These are phyloP conservation scores for Rhododendron vialii DNA, from an alignment of 148 eudicot species.

Conservation along the genomic window DNA sequence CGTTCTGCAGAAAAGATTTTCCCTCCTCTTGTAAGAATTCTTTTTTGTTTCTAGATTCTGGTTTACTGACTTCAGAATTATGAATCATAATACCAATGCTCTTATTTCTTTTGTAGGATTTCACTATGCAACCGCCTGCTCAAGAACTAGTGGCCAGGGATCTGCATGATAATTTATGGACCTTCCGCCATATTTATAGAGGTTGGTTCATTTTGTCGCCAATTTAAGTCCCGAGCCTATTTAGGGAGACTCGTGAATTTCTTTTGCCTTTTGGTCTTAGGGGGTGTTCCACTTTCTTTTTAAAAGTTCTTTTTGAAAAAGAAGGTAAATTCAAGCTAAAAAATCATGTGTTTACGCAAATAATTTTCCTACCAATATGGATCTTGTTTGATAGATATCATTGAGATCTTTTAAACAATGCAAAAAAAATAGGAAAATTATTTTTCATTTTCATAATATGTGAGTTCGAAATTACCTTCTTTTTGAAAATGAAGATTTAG, in stretches of 20 bases:
- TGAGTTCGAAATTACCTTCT: no score
- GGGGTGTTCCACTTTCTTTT: no score
- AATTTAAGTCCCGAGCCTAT: neutral
- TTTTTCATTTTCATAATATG: no score
- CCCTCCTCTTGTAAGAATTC: conserved; percentile 71
- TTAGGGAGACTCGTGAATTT: neutral
- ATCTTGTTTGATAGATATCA: no score
- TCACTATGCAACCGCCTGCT: conserved; percentile 92
- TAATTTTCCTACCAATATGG: no score
- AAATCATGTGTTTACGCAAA: no score
- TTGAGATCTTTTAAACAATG: no score
- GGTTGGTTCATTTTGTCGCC: conserved; percentile 41
- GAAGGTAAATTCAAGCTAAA: no score
- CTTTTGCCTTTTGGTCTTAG: neutral
- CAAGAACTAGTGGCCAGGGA: conserved; percentile 93
- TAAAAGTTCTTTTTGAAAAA: no score
- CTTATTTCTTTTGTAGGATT: conserved; percentile 48
- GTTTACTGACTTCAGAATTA: conserved; percentile 7
- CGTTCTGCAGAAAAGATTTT: conserved; percentile 96
- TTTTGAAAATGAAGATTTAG: no score
- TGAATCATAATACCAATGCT: conserved; percentile 3
- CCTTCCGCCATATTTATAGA: conserved; percentile 94
- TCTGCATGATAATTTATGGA: conserved; percentile 86
- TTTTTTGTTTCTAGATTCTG: neutral
- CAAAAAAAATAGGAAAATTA: no score